Percentiles rank a stretch among this genome's conserved stretches.
These are phyloP conservation scores for Penicillium herquei DNA, from an alignment of 495 filamentous ascomycete genomes.

Conservation along the genomic window DNA sequence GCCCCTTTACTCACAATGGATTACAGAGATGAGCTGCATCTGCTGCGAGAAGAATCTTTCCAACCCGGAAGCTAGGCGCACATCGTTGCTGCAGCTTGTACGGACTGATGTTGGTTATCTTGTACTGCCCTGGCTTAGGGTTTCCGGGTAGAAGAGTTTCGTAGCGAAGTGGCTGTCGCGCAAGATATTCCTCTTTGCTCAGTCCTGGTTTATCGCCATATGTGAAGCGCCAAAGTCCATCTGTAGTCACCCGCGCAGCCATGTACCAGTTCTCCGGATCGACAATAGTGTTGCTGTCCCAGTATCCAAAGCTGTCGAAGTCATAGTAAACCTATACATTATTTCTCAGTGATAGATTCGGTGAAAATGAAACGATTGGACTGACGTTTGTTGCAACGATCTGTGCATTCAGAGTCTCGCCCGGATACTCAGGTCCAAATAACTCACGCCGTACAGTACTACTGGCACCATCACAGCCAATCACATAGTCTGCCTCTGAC, in stretches of 20 bases:
- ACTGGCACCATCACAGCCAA: conserved; percentile 60
- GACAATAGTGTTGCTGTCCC: conserved; percentile 59
- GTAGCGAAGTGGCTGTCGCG: conserved; percentile 52
- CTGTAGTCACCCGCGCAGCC: conserved; percentile 55
- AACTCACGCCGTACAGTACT: conserved; percentile 52
- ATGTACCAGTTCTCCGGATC: conserved; percentile 61
- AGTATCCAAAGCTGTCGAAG: conserved; percentile 52
- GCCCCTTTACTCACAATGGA: conserved; percentile 36
- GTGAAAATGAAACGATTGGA: too few species aligned
- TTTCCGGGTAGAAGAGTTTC: conserved; percentile 57
- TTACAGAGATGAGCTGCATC: conserved; percentile 54
- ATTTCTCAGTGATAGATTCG: too few species aligned
- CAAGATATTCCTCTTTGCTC: conserved; percentile 50
- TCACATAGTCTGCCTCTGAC: conserved; percentile 54
- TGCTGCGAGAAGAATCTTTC: conserved; percentile 55
- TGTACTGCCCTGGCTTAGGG: conserved; percentile 57
- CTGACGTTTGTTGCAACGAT: conserved; percentile 59
- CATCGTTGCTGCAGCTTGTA: conserved; percentile 64
- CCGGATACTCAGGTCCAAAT: conserved; percentile 58
- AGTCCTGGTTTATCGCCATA: conserved; percentile 56
- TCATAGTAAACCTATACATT: conserved; percentile 59
- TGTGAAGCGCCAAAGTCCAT: conserved; percentile 59
- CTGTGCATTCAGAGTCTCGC: conserved; percentile 56
- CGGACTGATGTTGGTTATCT: conserved; percentile 52
- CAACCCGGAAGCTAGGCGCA: conserved; percentile 53